Base-by-base conservation (phyloP, 495 filamentous ascomycete genomes). In the Hypoxylon subgilvum region DNA sequence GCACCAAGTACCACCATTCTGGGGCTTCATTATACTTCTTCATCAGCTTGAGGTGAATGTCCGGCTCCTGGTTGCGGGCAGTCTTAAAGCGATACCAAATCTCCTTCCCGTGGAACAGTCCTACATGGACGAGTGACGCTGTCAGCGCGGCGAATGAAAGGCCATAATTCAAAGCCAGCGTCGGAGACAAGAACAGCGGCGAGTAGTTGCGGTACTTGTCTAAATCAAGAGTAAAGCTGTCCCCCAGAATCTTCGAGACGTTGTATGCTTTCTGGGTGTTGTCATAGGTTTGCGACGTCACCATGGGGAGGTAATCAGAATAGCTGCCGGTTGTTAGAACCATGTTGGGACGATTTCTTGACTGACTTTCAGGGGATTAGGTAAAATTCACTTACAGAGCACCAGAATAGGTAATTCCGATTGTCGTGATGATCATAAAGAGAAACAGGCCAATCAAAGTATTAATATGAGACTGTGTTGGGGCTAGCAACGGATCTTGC, bases 21-120 rank as follows among this genome's bases (percentile, higher is more conserved):
- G 85, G 85, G 5, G 80, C 82, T 0, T 80, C 72, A 54, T 68
- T 72, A 66, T 85, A 89, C 2, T 79, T 80, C 1, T 71, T 57
- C 82, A 89, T 88, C 25, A 89, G 69, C 14, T 79, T 80, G 44
- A 76, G 75, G 60, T 88, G 86, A n/a, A 88, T 73, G 57, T 88
- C 86, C 21, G 82, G 79, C 25, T 82, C 77, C 23, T 86, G 81
- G 9, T 76, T 73, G 8, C 74, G 76, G 13, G 80, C 65, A 6
- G 63, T 60, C 40, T 75, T 77, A 51, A 80, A 71, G 1, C 82
- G 78, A 32, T 70, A 68, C 75, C 76, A 81, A 9, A 86, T 71
- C 27, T 84, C 81, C 14, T 74, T 69, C 1, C 82, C 82, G 36
- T 86, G 74, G 62, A 83, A 86, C 2, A 86, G 71, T 3, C 61